These are phyloP conservation scores for Pestalotiopsis sp. DNA, from an alignment of 2,329 filamentous ascomycete genomes.

Conservation along the genomic window DNA sequence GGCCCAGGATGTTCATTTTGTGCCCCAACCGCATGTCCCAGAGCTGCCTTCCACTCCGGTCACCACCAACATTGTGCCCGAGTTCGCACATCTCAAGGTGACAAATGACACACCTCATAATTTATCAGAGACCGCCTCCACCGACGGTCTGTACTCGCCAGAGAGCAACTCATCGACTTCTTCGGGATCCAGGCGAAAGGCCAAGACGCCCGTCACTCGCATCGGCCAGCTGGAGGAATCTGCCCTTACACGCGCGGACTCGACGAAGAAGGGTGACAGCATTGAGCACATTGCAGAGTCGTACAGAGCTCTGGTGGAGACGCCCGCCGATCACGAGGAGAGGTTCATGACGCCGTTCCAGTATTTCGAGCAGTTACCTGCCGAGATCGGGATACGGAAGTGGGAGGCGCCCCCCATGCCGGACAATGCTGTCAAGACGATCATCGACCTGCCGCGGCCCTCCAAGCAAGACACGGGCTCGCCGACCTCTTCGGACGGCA, in stretches of 20 bases:
- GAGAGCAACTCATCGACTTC: conserved; percentile 23
- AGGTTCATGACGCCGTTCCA: conserved; percentile 2
- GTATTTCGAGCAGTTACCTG: conserved; percentile 2
- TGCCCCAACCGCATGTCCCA: conserved; percentile 15
- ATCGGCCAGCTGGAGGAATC: conserved; percentile 53
- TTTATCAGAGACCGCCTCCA: conserved; percentile 19
- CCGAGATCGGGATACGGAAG: not conserved
- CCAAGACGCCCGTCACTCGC: conserved; percentile 53
- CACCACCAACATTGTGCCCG: conserved; percentile 15
- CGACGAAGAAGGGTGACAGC: conserved; percentile 31
- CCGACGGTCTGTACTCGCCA: conserved; percentile 18
- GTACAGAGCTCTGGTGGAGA: conserved; percentile 49
- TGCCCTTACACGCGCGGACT: not conserved
- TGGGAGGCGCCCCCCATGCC: not conserved
- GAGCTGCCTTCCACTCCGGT: conserved; percentile 15
- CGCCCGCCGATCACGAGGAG: conserved; percentile 36
- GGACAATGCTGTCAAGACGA: conserved; percentile 14
- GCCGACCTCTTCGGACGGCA: conserved; percentile 41
- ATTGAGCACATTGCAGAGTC: conserved; percentile 54
- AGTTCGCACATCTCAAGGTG: conserved; percentile 39
- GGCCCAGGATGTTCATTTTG: conserved; percentile 15
- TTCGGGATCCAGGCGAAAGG: conserved; percentile 42
- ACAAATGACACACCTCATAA: conserved; percentile 23
- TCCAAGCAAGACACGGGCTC: conserved; percentile 26
- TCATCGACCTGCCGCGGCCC: conserved; percentile 19